These are phyloP conservation scores for Cladosporium sp. DNA, from an alignment of 2,329 filamentous ascomycete genomes.

Conservation along the genomic window DNA sequence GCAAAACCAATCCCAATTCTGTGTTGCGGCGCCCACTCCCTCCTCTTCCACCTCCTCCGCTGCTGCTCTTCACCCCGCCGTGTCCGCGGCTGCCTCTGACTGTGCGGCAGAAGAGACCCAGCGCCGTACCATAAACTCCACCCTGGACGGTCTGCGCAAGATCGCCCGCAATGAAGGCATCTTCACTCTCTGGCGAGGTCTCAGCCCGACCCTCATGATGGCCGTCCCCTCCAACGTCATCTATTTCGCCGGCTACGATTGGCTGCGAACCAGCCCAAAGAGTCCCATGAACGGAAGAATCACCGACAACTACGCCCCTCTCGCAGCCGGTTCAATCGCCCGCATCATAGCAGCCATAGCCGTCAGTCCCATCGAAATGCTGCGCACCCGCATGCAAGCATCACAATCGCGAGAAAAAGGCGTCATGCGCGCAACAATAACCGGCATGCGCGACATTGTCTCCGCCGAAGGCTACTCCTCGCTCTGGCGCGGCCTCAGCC, in stretches of 20 bases:
- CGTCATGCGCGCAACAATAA: slow-evolving; percentile 74
- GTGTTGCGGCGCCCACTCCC: slow-evolving; percentile 56
- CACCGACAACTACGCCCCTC: slow-evolving; percentile 68
- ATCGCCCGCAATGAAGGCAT: slow-evolving; percentile 91
- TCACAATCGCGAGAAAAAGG: slow-evolving; percentile 48
- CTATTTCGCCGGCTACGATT: slow-evolving; percentile 97
- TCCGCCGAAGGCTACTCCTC: slow-evolving; percentile 68
- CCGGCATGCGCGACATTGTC: slow-evolving; percentile 75
- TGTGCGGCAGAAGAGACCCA: slow-evolving; percentile 88
- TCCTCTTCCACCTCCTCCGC: slow-evolving; percentile 32
- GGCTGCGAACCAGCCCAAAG: slow-evolving; percentile 67
- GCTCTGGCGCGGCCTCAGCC: slow-evolving; percentile 81
- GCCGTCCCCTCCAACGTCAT: slow-evolving; percentile 93
- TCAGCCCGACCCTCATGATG: slow-evolving; percentile 94
- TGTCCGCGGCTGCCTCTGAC: slow-evolving; percentile 48
- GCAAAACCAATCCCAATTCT: slow-evolving; percentile 76
- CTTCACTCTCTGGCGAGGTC: slow-evolving; percentile 80
- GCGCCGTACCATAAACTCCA: slow-evolving; percentile 79
- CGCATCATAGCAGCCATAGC: slow-evolving; percentile 74
- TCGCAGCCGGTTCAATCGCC: slow-evolving; percentile 74
- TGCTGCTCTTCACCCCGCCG: slow-evolving; percentile 19
- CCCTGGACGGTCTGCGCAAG: slow-evolving; percentile 85
- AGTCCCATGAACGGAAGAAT: slow-evolving; percentile 63
- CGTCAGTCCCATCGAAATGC: slow-evolving; percentile 89
- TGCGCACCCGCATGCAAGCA: slow-evolving; percentile 81